Conservation (phyloP, 176 grass and related monocot species). For the Oryza punctata region DNA sequence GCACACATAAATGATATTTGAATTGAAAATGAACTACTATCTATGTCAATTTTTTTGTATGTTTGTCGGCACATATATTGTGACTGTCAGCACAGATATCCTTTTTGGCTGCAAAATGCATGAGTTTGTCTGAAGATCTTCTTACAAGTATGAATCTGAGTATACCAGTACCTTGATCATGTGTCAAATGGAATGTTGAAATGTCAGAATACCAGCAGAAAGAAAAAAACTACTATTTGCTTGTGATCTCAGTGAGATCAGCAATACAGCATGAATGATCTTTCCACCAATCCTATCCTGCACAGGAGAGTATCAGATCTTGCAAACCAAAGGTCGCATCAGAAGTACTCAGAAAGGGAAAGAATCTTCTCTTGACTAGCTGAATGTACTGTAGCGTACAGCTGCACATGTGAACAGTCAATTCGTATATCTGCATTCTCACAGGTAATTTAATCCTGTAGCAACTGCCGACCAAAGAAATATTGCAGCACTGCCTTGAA, state of each 20-base stretch:
- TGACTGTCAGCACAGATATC: not conserved
- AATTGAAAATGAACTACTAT: not conserved
- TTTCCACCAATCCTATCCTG: not conserved
- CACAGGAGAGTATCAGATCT: not conserved
- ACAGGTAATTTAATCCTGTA: not conserved
- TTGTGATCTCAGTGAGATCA: not conserved
- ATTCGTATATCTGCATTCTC: not conserved
- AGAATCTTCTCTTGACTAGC: not conserved
- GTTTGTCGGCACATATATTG: not conserved
- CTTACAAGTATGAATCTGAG: not conserved
- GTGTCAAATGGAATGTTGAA: not conserved
- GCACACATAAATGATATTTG: too few species aligned
- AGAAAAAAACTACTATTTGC: not conserved
- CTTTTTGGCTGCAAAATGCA: not conserved
- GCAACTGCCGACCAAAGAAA: not conserved
- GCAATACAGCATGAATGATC: not conserved
- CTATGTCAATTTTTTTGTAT: too few species aligned
- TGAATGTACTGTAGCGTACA: not conserved
- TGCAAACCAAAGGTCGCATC: not conserved
- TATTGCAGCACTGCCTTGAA: not conserved
- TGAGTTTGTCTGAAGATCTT: not conserved
- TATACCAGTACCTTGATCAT: not conserved
- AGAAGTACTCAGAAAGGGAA: not conserved
- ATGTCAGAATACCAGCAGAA: not conserved
- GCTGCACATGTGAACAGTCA: not conserved